Evolutionary conservation across 2,329 filamentous ascomycete genomes (phyloP), one percentile per base, ranked within the genome.

Genomic region (Phaeosphaeriaceae sp.): DNA sequence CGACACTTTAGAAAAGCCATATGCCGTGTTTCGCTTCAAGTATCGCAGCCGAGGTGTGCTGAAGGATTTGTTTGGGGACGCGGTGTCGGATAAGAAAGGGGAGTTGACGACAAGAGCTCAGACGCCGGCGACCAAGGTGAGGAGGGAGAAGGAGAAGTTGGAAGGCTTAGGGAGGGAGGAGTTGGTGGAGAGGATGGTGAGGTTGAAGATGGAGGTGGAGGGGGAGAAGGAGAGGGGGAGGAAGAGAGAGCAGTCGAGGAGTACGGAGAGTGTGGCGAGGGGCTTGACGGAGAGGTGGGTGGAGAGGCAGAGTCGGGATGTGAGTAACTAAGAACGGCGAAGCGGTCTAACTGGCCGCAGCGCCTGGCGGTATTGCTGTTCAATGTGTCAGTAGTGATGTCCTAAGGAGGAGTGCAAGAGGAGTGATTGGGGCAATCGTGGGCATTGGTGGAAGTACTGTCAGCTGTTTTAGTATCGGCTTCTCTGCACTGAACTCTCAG

Each of bases 1-100:
- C 5, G 81, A 83, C 61, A 53, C 59, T 0, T 27, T 75, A 1
- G 68, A 70, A 1, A 64, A 53, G 17, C 72, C 75, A 22, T 83
- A 81, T 57, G 81, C 80, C 0, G 77, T 83, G 11, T 83, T 83
- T 65, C 74, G 75, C n/a, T 83, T 83, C 75, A 80, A 80, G 53
- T 83, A 82, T 57, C 75, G 81, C 2, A 76, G 71, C 19, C 56
- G 56, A 48, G 51, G 48, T 2, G 56, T 69, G 17, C 62, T 83
- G 31, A 69, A 75, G 60, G 61, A 69, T 44, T 73, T 81, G 31
- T 65, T 80, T 48, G 63, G 61, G 31, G 42, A 36, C 5, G 42
- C 27, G 1, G 27, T 60, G 11, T 44, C 44, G 10, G 33, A 50
- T 22, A 45, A 21, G n/a, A n/a, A n/a, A 6, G 42, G 31, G 45